These are phyloP conservation scores for Solanum ossicruentum DNA, from an alignment of 257 asterid species.

Conservation along the genomic window DNA sequence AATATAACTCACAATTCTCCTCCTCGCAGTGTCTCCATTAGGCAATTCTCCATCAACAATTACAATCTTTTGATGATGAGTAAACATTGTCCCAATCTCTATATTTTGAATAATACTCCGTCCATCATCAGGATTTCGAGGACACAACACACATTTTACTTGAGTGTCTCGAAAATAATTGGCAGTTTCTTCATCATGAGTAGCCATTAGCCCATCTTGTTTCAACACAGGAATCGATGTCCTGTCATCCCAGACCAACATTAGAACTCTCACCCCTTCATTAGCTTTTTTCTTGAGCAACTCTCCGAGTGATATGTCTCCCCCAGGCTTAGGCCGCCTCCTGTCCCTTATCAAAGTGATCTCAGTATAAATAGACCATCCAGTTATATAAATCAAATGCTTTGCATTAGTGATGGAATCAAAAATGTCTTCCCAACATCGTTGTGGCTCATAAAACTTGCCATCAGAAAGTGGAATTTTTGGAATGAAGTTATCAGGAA, in stretches of 20 bases:
- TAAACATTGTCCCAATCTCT: constrained; percentile 3
- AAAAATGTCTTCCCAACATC: constrained; percentile 4
- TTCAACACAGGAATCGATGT: background rate
- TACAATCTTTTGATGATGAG: background rate
- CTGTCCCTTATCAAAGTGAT: constrained; percentile 2
- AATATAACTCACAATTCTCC: constrained; percentile 7
- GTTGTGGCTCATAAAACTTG: background rate
- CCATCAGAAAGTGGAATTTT: background rate
- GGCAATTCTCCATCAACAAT: constrained; percentile 1
- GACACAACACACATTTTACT: constrained; percentile 9
- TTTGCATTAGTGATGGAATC: background rate
- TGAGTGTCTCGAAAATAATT: background rate
- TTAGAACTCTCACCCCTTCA: constrained; percentile 9
- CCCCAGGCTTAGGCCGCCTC: constrained; percentile 4
- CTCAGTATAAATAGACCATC: constrained; percentile 1
- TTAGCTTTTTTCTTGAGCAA: constrained; percentile 1
- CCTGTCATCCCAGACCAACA: constrained; percentile 1
- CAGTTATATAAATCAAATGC: constrained; percentile 3
- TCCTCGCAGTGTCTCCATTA: background rate
- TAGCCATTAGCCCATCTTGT: constrained; percentile 2
- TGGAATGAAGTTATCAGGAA: background rate
- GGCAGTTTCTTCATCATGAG: constrained; percentile 3
- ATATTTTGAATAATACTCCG: background rate
- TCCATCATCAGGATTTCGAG: constrained; percentile 9
- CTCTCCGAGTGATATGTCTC: constrained; percentile 1